Evolutionary conservation across 2,329 filamentous ascomycete genomes (phyloP).

Genomic region (Cladophialophora immunda): DNA sequence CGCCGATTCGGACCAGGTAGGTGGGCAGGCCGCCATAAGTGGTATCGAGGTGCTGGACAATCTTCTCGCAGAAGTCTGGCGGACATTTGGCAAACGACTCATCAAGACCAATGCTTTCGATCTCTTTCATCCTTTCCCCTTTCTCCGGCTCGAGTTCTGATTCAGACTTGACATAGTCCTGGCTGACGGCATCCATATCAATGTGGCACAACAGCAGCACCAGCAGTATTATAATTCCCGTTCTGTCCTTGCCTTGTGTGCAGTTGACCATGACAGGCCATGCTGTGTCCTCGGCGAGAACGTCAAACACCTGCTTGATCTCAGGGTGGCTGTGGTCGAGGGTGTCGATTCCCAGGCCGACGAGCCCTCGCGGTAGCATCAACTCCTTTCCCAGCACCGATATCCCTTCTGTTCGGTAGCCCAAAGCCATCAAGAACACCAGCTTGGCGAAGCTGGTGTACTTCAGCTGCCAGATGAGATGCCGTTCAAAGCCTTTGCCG

Average conservation of each 20-base stretch:
- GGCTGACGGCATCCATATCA: constrained; percentile 63
- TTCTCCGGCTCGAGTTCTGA: constrained; percentile 68
- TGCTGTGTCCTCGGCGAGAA: constrained; percentile 62
- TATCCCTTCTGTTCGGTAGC: constrained; percentile 75
- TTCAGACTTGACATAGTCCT: constrained; percentile 76
- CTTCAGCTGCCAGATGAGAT: constrained; percentile 72
- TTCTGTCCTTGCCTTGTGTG: constrained; percentile 89
- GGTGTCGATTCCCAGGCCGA: constrained; percentile 74
- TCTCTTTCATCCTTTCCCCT: constrained; percentile 72
- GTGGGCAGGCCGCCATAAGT: constrained; percentile 71
- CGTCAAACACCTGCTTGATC: constrained; percentile 75
- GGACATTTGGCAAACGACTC: constrained; percentile 77
- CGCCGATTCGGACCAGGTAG: constrained; percentile 73
- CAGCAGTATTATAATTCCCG: constrained; percentile 75
- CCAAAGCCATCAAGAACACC: constrained; percentile 68
- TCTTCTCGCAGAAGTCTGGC: constrained; percentile 67
- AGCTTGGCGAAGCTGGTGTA: constrained; percentile 68
- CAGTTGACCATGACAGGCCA: constrained; percentile 80
- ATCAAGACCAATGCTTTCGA: constrained; percentile 73
- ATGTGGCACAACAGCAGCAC: constrained; percentile 69
- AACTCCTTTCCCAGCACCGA: constrained; percentile 73
- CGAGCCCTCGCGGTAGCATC: constrained; percentile 75
- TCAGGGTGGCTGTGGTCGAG: constrained; percentile 70
- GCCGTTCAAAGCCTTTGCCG: constrained; percentile 73
- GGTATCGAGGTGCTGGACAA: constrained; percentile 66